Conservation (phyloP, 2,329 filamentous ascomycete species). For the Calonectria multiphialidica region DNA sequence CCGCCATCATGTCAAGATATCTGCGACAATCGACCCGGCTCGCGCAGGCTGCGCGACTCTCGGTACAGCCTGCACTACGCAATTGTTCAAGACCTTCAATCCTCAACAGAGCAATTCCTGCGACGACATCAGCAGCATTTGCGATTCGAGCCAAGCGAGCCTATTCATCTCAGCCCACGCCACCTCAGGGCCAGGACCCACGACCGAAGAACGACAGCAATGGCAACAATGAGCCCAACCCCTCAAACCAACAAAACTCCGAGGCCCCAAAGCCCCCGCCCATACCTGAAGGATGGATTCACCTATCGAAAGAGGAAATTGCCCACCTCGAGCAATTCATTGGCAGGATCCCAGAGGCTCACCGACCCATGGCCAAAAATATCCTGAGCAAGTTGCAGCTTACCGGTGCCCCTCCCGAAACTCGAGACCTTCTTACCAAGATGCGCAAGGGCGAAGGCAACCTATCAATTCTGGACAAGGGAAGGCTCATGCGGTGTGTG, state of each 20-base stretch:
- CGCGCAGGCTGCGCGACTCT: conserved; percentile 71
- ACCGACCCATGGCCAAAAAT: conserved; percentile 69
- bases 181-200: conserved; percentile 50
- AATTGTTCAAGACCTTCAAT: conserved; percentile 54
- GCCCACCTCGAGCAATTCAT: conserved; percentile 70
- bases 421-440: conserved; percentile 68
- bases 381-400: conserved; percentile 73
- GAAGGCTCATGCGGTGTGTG: conserved; percentile 51
- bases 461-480: conserved; percentile 53
- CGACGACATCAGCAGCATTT: conserved; percentile 42
- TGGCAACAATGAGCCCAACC: conserved; percentile 36
- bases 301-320: conserved; percentile 59
- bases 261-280: conserved; percentile 46
- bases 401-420: conserved; percentile 77
- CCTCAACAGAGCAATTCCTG: conserved; percentile 46
- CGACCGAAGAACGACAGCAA: conserved; percentile 42
- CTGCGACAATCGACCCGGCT: conserved; percentile 76
- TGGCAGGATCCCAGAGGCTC: conserved; percentile 72
- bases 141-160: conserved; percentile 47
- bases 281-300: conserved; percentile 61
- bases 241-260: conserved; percentile 32
- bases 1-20: conserved; percentile 71
- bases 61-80: conserved; percentile 64
- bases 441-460: conserved; percentile 70
- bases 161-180: conserved; percentile 55